phyloP scores from a whole-genome alignment of 441 rosid species.

The Adansonia madagascariensis region DNA sequence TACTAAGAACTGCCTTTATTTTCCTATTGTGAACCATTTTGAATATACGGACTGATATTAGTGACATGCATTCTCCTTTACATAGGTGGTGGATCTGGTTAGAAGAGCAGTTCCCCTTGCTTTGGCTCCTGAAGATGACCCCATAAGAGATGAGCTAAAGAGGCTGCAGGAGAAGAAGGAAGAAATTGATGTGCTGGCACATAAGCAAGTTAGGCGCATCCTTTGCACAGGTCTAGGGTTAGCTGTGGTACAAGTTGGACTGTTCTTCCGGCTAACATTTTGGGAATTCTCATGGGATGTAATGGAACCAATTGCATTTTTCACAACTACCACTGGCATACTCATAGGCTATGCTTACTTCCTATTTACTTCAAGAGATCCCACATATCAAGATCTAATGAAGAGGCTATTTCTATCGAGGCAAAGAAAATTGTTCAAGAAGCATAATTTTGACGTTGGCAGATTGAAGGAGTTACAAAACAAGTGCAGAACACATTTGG shows the following conservation, averaged over 20 bases:
- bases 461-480: constrained; percentile 70
- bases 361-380: constrained; percentile 84
- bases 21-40: not conserved
- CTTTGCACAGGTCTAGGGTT: constrained; percentile 81
- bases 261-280: constrained; percentile 81
- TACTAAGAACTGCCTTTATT: not conserved
- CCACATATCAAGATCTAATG: constrained; percentile 83
- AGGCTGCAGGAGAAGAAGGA: constrained; percentile 64
- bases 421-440: constrained; percentile 74
- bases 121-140: constrained; percentile 63
- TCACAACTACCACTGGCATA: constrained; percentile 65
- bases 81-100: constrained; percentile 82
- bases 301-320: constrained; percentile 93
- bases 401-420: constrained; percentile 77
- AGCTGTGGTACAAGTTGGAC: constrained; percentile 54
- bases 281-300: constrained; percentile 99
- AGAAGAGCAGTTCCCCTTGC: constrained; percentile 85
- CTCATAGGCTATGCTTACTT: constrained; percentile 87
- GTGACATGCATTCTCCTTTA: not conserved
- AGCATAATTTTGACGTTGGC: constrained; percentile 53
- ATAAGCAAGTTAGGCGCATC: constrained; percentile 76
- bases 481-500: constrained; percentile 53
- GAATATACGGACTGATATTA: constrained; percentile 11
- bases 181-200: constrained; percentile 76
- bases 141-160: constrained; percentile 60